These are phyloP conservation scores for Heritiera fomes DNA, from an alignment of 345 rosid genomes.

Conservation along the genomic window DNA sequence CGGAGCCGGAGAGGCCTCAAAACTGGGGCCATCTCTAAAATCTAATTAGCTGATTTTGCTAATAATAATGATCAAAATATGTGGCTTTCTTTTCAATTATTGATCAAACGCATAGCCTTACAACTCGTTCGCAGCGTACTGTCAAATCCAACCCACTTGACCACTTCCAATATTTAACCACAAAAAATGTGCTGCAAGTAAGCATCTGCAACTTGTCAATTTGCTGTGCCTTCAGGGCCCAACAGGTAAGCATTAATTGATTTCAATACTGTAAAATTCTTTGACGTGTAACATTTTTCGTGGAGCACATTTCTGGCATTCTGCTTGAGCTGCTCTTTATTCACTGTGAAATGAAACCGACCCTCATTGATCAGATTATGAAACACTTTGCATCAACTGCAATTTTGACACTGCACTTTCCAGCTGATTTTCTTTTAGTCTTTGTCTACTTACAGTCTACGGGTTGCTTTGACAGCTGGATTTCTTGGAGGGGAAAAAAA, in stretches of 20 bases:
- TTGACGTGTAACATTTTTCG: background rate
- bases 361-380: background rate
- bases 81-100: constrained; percentile 5
- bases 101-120: background rate
- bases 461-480: constrained; percentile 1
- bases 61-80: background rate
- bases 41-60: background rate
- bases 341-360: too few species aligned
- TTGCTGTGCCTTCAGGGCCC: background rate
- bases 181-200: background rate
- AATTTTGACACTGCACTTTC: too few species aligned
- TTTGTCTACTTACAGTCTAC: background rate
- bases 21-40: background rate
- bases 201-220: background rate
- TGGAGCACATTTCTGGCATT: background rate
- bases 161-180: background rate
- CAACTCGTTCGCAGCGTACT: background rate
- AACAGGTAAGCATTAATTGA: too few species aligned
- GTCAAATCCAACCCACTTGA: background rate
- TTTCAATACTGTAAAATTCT: background rate
- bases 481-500: background rate
- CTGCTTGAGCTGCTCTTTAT: background rate
- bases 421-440: background rate
- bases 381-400: too few species aligned
- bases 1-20: background rate